Percentiles rank a stretch among this genome's conserved stretches.
Evolutionary conservation across 257 asterid genomes (phyloP).

Genomic region (Solanum pennellii): DNA sequence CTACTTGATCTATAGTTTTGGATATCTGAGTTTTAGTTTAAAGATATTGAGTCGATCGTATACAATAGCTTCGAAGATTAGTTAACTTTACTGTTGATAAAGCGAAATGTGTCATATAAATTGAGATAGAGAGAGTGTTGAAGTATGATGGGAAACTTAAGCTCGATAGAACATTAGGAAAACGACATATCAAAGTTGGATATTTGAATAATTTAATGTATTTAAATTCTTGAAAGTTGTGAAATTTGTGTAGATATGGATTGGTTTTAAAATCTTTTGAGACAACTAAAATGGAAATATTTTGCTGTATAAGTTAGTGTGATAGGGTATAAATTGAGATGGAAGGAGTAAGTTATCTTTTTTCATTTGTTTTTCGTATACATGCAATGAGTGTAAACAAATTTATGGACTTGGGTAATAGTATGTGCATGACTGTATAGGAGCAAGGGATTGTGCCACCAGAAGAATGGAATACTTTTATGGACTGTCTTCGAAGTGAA

Average conservation of each 20-base stretch:
- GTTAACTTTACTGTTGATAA: neutral
- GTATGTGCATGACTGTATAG: slow-evolving; percentile 7
- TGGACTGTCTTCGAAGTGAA: slow-evolving; percentile 43
- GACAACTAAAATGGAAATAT: neutral
- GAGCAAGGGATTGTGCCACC: slow-evolving; percentile 52
- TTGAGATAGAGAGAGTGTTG: neutral
- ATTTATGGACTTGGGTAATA: neutral
- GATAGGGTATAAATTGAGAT: neutral
- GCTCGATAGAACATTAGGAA: neutral
- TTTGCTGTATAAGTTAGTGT: neutral
- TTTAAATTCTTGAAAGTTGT: neutral
- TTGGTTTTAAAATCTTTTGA: neutral
- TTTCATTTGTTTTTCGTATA: neutral
- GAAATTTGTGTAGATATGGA: neutral
- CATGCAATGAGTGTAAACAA: neutral
- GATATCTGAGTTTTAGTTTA: neutral
- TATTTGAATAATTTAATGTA: neutral
- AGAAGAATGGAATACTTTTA: slow-evolving; percentile 67
- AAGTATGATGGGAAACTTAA: neutral
- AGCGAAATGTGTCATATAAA: neutral
- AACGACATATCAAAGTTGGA: neutral
- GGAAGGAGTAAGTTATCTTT: neutral
- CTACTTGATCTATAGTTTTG: neutral
- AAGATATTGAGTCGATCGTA: neutral
- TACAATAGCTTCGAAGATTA: neutral